Evolutionary conservation across 345 rosid species (phyloP), one percentile per base, ranked within the genome.

Genomic region (Populus alba): DNA sequence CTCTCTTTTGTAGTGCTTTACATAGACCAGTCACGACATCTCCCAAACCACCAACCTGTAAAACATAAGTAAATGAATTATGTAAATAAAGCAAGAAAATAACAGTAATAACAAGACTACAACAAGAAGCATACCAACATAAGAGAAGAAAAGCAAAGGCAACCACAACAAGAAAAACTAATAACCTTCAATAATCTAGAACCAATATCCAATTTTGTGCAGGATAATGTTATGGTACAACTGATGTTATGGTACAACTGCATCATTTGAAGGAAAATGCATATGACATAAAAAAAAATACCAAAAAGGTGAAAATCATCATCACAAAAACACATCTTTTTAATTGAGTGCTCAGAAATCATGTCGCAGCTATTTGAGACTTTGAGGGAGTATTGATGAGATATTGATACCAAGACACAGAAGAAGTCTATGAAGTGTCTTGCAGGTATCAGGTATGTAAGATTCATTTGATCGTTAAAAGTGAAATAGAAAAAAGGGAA

Each of bases 21-120:
- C 97, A 82, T 79, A 96, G 98, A 82, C 98, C 99, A 45, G 97
- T 86, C 78, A 96, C 94, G 65, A 96, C 99, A 76, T 96, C 99
- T 70, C 95, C 99, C 88, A 96, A 89, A 65, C 99, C 99, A 74
- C 99, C 99, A 88, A 96, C 98, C 99, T 96, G 75, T 25, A 72
- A 77, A 53, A 75, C 16, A 12, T 49, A 51, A 73, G 73, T 17
- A 35, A 33, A 27, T 63, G 45, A 25, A 57, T 27, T 6, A 15
- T 37, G 13, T 18, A 33, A 59, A 1, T 63, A 31, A 37, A 57
- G 29, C 11, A 5, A 35, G 47, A 45, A 69, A 35, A 39, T 2
- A 22, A 67, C 17, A 70, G 12, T n/a, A 23, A 39, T 55, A 51
- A 59, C 10, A n/a, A 59, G 38, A 27, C 35, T 8, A 35, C 15